Conservation (phyloP, 176 grass and related monocot genomes). For the Cenchrus americanus region DNA sequence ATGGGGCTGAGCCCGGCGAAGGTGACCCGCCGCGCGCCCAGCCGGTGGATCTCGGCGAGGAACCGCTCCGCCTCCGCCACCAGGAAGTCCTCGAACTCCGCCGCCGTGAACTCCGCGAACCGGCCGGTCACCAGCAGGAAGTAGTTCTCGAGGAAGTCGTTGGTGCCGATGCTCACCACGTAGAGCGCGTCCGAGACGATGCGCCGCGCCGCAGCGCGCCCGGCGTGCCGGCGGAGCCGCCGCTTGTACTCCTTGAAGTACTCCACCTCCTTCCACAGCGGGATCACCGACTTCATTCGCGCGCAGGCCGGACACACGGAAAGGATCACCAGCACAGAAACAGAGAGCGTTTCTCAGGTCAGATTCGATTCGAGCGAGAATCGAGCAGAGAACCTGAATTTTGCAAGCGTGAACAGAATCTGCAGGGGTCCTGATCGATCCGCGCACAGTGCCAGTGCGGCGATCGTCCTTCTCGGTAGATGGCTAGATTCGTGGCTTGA, state of each 20-base stretch:
- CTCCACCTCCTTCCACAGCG: slow-evolving; percentile 77
- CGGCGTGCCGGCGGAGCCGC: slow-evolving; percentile 41
- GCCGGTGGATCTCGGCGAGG: slow-evolving; percentile 57
- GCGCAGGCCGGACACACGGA: neutral
- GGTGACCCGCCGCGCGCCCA: slow-evolving; percentile 65
- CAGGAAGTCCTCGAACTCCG: slow-evolving; percentile 67
- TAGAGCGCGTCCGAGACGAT: slow-evolving; percentile 71
- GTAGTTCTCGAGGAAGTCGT: slow-evolving; percentile 96
- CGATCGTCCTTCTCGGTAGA: neutral
- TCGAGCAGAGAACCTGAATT: neutral
- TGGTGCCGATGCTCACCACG: slow-evolving; percentile 85
- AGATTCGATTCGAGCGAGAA: neutral
- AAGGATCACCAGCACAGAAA: neutral
- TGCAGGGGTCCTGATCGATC: neutral
- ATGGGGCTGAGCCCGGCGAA: slow-evolving; percentile 77
- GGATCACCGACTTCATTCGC: slow-evolving; percentile 74
- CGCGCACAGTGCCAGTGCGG: neutral
- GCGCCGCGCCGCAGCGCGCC: slow-evolving; percentile 23
- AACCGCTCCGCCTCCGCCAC: slow-evolving; percentile 59
- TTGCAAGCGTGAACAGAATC: neutral
- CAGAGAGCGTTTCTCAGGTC: neutral
- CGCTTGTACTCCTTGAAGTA: slow-evolving; percentile 85
- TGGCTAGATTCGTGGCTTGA: neutral
- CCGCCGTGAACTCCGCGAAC: slow-evolving; percentile 61
- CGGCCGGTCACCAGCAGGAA: slow-evolving; percentile 59